Evolutionary conservation across 495 filamentous ascomycete species (phyloP), one percentile per base, ranked within the genome.

Genomic region (Niebla homalea): DNA sequence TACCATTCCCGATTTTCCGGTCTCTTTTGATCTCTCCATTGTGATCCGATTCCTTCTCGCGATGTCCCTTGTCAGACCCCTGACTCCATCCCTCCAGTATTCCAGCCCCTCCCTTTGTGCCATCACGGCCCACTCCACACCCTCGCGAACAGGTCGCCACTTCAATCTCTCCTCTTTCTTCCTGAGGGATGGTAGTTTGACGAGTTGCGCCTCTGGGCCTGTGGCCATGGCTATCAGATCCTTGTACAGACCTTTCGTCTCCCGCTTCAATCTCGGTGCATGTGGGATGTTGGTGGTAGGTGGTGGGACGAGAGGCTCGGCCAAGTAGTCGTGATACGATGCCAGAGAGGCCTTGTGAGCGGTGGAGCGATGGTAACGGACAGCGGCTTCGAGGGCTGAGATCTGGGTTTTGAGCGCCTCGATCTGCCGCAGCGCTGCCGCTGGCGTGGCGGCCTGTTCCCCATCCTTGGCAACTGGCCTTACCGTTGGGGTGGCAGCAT

Each of bases 371-470:
- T 94, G 68, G 66, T 80, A 90, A 41, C 82, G 78, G 15, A 96
- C 79, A 0, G 87, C 80, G 2, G 81, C 76, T 63, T 88, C 79
- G 7, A 94, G 74, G 49, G 68, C 74, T 19, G 68, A 60, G 38
- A 94, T 87, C 49, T 89, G 80, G 19, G 72, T 65, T 53, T 80
- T 83, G 23, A 90, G 79, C 15, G 67, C 65, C 51, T 87, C 78
- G 67, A 87, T 86, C 67, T 92, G 83, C 25, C 80, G 73, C 37
- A 85, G 80, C 0, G 84, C 83, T 16, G 70, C 71, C 5, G 71
- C 56, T 22, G 54, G 65, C 6, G 68, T 51, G 18, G 73, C 74
- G 16, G 76, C 76, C 26, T 76, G 68, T 1, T 75, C 69, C 19
- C 77, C 75, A 15, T 75, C 76, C 32, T 76, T 69, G 1, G 76